A percentile compares a stretch with the other conserved stretches of the same genome.
phyloP scores from a whole-genome alignment of 129 eudicot species.

The Escallonia rubra region DNA sequence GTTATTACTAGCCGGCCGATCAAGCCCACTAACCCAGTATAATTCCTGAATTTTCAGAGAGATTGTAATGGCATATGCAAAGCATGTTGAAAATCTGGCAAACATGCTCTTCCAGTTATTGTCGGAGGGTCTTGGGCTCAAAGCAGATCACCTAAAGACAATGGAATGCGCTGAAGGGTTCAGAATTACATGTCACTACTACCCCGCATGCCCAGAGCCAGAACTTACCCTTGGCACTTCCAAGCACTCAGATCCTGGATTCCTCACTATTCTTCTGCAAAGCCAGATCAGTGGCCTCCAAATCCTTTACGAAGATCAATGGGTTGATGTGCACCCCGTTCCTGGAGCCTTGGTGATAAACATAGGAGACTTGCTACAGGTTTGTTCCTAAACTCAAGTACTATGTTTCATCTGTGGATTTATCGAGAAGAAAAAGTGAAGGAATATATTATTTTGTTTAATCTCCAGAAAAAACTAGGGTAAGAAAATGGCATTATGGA shows the following conservation, averaged over 20 bases:
- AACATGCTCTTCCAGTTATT: conserved; percentile 18
- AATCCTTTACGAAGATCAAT: conserved; percentile 26
- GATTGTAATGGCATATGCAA: conserved; percentile 8
- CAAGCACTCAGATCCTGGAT: conserved; percentile 38
- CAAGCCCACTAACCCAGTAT: too few relatives aligned
- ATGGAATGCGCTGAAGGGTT: conserved; percentile 26
- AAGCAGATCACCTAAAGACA: conserved; percentile 19
- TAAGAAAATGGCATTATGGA: too few relatives aligned
- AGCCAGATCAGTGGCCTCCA: conserved; percentile 48
- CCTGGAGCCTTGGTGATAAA: conserved; percentile 31
- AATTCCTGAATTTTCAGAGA: conserved; percentile 7
- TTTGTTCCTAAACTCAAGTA: neutral
- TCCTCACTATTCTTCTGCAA: conserved; percentile 40
- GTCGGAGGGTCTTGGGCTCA: conserved; percentile 41
- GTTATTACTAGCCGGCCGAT: too few relatives aligned
- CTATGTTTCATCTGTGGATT: too few relatives aligned
- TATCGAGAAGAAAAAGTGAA: too few relatives aligned
- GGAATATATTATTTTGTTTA: too few relatives aligned
- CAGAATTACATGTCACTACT: conserved; percentile 30
- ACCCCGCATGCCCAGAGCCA: conserved; percentile 47
- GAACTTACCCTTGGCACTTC: conserved; percentile 29
- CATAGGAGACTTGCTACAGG: conserved; percentile 46
- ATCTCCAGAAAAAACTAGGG: too few relatives aligned
- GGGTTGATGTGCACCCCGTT: conserved; percentile 25
- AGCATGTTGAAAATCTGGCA: conserved; percentile 22